phyloP scores from a whole-genome alignment of 2,329 filamentous ascomycete genomes.

The Scortechinia acanthostroma region DNA sequence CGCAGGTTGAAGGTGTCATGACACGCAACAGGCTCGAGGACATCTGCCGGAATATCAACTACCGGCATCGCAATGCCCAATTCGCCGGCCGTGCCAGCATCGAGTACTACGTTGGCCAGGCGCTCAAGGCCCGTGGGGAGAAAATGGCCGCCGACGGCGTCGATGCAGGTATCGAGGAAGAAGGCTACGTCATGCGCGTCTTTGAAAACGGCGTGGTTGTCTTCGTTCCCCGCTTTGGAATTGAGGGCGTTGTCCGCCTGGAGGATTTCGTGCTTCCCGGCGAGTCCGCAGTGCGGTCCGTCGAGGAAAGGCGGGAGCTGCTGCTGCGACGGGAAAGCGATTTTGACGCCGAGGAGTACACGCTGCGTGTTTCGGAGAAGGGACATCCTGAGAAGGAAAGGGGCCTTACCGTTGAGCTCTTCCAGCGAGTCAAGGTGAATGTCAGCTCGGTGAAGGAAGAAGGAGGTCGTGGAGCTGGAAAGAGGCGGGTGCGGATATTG shows the following conservation, averaged over 20 bases:
- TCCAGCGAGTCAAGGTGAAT: background rate
- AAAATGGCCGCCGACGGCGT: constrained; percentile 2
- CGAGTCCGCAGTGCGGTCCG: background rate
- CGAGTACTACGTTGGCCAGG: constrained; percentile 96
- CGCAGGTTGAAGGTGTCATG: constrained; percentile 71
- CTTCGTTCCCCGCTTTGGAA: constrained; percentile 1
- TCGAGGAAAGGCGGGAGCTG: background rate
- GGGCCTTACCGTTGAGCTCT: background rate
- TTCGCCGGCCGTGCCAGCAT: constrained; percentile 89
- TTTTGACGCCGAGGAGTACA: background rate
- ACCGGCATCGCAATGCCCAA: constrained; percentile 92
- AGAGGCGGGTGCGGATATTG: background rate
- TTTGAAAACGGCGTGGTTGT: constrained; percentile 1
- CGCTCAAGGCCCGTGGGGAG: constrained; percentile 67
- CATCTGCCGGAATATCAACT: constrained; percentile 97
- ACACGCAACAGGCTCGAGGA: constrained; percentile 80
- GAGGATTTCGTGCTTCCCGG: background rate
- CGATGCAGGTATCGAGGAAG: background rate
- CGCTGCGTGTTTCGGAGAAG: background rate
- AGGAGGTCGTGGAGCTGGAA: constrained; percentile 1
- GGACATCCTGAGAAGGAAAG: constrained; percentile 1
- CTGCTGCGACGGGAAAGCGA: background rate
- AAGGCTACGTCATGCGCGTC: constrained; percentile 1
- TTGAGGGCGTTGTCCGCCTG: background rate
- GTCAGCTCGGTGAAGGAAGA: constrained; percentile 2